Percentiles rank a stretch among this genome's conserved stretches.
phyloP scores from a whole-genome alignment of 345 rosid genomes.

The Firmiana major region DNA sequence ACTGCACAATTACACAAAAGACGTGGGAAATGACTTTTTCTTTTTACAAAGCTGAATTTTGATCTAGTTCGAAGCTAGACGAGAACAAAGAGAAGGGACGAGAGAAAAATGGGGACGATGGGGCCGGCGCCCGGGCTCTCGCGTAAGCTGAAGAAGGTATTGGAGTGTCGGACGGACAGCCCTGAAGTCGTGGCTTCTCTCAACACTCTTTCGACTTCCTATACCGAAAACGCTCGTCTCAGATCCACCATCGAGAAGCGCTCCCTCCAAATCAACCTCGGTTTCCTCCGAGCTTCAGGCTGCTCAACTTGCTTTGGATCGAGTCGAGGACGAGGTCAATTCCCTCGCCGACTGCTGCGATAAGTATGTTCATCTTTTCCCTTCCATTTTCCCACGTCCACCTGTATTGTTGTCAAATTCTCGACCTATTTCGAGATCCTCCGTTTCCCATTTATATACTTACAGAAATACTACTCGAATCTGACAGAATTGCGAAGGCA shows the following conservation, averaged over 20 bases:
- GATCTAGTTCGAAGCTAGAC: background rate
- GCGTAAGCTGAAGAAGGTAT: slow-evolving; percentile 87
- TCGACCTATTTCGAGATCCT: background rate
- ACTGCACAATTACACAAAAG: background rate
- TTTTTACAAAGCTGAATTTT: background rate
- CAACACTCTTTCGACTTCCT: slow-evolving; percentile 77
- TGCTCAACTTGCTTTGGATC: slow-evolving; percentile 70
- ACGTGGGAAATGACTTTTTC: background rate
- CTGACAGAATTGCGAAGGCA: slow-evolving; percentile 71
- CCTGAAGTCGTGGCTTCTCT: slow-evolving; percentile 82
- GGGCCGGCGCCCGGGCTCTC: slow-evolving; percentile 94
- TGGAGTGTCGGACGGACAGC: slow-evolving; percentile 85
- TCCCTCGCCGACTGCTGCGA: slow-evolving; percentile 93
- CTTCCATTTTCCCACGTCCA: background rate
- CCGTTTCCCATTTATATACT: too few relatives aligned
- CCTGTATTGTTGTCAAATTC: background rate
- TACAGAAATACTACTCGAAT: background rate
- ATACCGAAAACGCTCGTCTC: slow-evolving; percentile 83
- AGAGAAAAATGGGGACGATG: slow-evolving; percentile 32
- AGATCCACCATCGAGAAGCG: slow-evolving; percentile 98
- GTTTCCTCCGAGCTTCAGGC: slow-evolving; percentile 71
- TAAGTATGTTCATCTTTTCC: slow-evolving; percentile 26
- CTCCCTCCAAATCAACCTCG: slow-evolving; percentile 72
- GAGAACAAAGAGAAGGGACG: background rate
- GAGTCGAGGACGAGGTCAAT: slow-evolving; percentile 90